Evolutionary conservation across 768 basidiomycete genomes (phyloP).

Genomic region (Lactifluus subvellereus): DNA sequence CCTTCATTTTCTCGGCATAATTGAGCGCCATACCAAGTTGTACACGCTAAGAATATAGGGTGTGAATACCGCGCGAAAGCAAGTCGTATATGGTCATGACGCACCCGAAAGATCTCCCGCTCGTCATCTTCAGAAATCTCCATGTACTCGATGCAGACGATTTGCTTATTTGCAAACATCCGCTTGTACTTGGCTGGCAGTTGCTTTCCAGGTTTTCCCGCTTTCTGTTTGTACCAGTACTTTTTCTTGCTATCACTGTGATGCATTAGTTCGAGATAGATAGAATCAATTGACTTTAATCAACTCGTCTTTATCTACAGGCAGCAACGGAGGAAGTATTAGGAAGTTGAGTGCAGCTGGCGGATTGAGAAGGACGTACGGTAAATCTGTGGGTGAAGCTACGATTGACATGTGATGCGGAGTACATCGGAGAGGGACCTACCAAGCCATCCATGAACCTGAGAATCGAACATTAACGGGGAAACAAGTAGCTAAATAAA

Average conservation of each 20-base stretch:
- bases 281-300: constrained; percentile 1
- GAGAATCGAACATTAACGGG: neutral
- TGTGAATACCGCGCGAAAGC: neutral
- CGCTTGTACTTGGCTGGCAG: constrained; percentile 33
- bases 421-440: constrained; percentile 27
- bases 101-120: constrained; percentile 32
- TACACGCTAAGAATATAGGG: constrained; percentile 25
- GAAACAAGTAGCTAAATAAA: neutral
- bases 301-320: constrained; percentile 39
- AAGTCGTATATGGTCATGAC: neutral
- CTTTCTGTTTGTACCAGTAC: constrained; percentile 34
- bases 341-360: neutral
- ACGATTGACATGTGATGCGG: neutral
- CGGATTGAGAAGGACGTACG: neutral
- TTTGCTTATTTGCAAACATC: constrained; percentile 41
- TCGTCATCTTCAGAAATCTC: constrained; percentile 29
- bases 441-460: constrained; percentile 57
- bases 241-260: constrained; percentile 26
- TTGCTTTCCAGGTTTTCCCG: constrained; percentile 26
- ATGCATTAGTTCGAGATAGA: neutral
- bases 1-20: constrained; percentile 29
- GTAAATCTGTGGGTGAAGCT: constrained; percentile 7
- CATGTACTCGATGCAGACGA: constrained; percentile 47
- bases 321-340: neutral
- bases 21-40: constrained; percentile 30